phyloP scores from a whole-genome alignment of 257 asterid species.

The Verbascum thapsus region DNA sequence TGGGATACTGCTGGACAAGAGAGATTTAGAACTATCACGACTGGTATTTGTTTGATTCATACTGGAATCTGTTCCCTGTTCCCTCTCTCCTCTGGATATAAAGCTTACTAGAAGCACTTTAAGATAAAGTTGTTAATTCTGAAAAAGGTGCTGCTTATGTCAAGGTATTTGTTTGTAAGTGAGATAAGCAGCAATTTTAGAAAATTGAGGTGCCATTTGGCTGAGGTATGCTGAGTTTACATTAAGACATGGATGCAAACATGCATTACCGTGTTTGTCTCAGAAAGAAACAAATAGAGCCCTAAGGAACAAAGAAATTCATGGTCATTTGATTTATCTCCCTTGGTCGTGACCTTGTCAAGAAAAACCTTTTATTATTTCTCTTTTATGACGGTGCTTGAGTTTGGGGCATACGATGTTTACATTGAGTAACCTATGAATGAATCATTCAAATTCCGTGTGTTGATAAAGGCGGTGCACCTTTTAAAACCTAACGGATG shows the following conservation, averaged over 20 bases:
- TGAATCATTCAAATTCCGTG: neutral
- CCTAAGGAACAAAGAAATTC: neutral
- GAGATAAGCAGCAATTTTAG: neutral
- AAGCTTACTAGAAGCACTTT: slow-evolving; percentile 3
- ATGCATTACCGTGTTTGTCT: neutral
- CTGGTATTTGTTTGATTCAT: slow-evolving; percentile 47
- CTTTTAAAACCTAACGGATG: neutral
- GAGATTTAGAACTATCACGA: slow-evolving; percentile 80
- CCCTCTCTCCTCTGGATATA: slow-evolving; percentile 9
- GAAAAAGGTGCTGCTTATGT: neutral
- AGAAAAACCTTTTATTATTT: neutral
- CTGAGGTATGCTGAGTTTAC: slow-evolving; percentile 4
- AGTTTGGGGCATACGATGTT: slow-evolving; percentile 9
- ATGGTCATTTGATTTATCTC: neutral
- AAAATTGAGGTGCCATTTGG: neutral
- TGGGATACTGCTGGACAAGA: slow-evolving; percentile 96
- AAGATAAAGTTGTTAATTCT: slow-evolving; percentile 9
- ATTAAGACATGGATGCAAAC: neutral
- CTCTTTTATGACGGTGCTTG: neutral
- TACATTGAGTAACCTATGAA: slow-evolving; percentile 1
- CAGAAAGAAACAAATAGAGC: neutral
- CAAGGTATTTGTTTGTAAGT: neutral
- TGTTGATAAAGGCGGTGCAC: slow-evolving; percentile 5
- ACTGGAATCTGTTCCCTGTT: slow-evolving; percentile 11
- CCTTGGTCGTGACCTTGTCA: neutral